Evolutionary conservation across 768 basidiomycete species (phyloP), one percentile per base, ranked within the genome.

Genomic region (Pleurotus platypus): DNA sequence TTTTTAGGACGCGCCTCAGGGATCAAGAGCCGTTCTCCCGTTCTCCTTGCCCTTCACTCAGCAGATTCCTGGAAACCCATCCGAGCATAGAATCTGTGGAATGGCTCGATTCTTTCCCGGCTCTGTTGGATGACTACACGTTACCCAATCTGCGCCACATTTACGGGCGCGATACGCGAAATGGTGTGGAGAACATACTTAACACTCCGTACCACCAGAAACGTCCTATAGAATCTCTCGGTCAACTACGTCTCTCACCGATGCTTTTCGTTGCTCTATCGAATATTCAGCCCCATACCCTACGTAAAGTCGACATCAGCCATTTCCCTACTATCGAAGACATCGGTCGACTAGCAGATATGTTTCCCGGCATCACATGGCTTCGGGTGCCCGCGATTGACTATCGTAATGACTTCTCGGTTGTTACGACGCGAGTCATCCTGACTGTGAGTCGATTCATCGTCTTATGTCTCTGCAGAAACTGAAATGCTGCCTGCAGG

Each of bases 271-370:
- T 0, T 11, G 37, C 16, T 13, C 38, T 54, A 22, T 42, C 38
- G 16, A 24, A 42, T 13, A 54, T 54, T 15, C 51, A 54, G 12
- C 8, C 51, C 39, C 16, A 54, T 3, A 18, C 18, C 11, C 20
- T 54, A 0, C 51, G 37, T 13, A 39, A 30, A 42, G 42, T 54
- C 51, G 51, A 54, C 22, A 42, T 54, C 37, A 54, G 39, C 24
- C 39, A 54, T 42, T 54, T 54, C 51, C 51, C 51, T 18, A 42
- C 39, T n/a, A 54, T 54, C 1, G 51, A 42, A 42, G 35, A 54
- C 27, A 42, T 54, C 24, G 37, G 11, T n/a, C 4, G n/a, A 35
- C 22, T 54, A 13, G 51, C 51, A 2, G 51, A 40, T 16, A 54
- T 54, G 51, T 54, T 54, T 39, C 51, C 51, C 9, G 42, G 24